Evolutionary conservation across 1,284 basidiomycete species (phyloP).

Genomic region (Austropuccinia psidii): DNA sequence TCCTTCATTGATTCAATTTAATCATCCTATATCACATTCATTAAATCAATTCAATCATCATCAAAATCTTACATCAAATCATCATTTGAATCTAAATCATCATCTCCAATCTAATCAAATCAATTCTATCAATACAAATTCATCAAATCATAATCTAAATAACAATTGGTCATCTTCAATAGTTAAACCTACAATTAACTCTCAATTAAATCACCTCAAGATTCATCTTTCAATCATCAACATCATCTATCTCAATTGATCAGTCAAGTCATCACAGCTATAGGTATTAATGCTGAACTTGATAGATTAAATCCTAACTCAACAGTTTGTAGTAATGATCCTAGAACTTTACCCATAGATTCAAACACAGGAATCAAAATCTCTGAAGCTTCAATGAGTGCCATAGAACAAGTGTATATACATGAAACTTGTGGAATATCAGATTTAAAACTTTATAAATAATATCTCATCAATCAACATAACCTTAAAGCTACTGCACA

Average conservation of each 20-base stretch:
- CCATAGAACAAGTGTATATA: constrained; percentile 29
- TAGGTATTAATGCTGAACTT: constrained; percentile 29
- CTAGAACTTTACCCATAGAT: constrained; percentile 31
- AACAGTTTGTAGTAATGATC: constrained; percentile 23
- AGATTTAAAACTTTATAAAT: constrained; percentile 32
- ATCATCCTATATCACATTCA: no score
- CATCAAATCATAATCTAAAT: no score
- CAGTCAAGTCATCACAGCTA: constrained; percentile 32
- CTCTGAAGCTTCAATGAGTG: constrained; percentile 9
- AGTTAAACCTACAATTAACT: no score
- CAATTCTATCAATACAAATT: no score
- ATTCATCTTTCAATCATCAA: constrained; percentile 11
- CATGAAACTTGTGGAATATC: constrained; percentile 23
- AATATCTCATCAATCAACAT: constrained; percentile 31
- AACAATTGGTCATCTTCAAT: no score
- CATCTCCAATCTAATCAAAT: no score
- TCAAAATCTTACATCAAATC: no score
- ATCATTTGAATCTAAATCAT: no score
- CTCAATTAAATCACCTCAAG: not conserved
- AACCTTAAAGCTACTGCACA: constrained; percentile 13
- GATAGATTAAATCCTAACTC: constrained; percentile 19
- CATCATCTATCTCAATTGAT: constrained; percentile 1
- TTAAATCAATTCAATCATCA: no score
- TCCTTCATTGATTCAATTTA: no score
- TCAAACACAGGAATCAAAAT: constrained; percentile 11